Evolutionary conservation across 2,329 filamentous ascomycete genomes (phyloP), one percentile per base, ranked within the genome.

Genomic region (Purpureocillium lavendulum): DNA sequence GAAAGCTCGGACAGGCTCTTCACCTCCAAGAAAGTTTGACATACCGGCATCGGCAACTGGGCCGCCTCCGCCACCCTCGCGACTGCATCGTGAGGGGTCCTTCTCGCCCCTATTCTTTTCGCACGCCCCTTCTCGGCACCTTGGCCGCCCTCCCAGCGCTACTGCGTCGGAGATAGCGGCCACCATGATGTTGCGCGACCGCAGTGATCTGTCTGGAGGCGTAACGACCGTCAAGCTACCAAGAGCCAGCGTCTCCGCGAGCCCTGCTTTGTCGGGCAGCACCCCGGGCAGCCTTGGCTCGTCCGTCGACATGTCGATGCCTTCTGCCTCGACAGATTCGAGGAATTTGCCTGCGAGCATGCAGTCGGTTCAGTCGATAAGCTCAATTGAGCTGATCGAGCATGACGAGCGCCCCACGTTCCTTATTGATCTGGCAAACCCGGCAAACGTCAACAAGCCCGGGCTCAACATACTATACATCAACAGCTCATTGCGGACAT

Each of bases 321-420:
- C 71, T 12, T 65, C 67, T 21, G 55, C 64, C 33, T 80, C 71
- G 38, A 70, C 75, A 8, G 77, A 79, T 40, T 58, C 59, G 18
- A 65, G 66, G 45, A 59, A 64, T 6, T 60, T 67, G 39, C 58
- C 65, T 1, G 66, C 75, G 2, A 66, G 69, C 5, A 46, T 77
- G 33, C 70, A 77, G 38, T 63, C 77, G 37, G 66, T 89, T 4
- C 75, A 75, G 32, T 73, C 73, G 18, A 68, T 88, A 38, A 80
- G 82, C 17, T 71, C 87, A 9, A 61, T 82, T 15, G 86, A 90
- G 56, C 64, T 90, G 30, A 60, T 92, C 31, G 84, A 90, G 53
- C 75, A 84, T 48, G 86, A 92, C 55, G 76, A 82, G 36, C 69
- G 86, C 35, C 86, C 84, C 3, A 85, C 82, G 0, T 87, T 90